Percentiles rank a stretch among this genome's conserved stretches.
phyloP scores from a whole-genome alignment of 2,329 filamentous ascomycete species.

The Ceratocystis albifundus region DNA sequence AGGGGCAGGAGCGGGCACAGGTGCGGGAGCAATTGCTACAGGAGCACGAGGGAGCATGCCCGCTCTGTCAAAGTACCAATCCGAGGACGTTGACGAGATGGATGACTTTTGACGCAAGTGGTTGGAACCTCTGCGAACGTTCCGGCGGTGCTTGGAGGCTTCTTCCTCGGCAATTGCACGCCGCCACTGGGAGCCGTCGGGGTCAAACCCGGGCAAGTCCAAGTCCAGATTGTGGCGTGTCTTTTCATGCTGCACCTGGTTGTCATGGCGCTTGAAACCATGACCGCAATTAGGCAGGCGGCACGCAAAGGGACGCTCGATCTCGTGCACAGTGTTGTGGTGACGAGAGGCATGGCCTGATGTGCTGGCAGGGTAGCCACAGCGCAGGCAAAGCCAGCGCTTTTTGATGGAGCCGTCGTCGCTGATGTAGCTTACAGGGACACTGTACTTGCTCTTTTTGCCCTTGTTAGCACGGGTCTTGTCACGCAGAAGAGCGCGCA shows the following conservation, averaged over 20 bases:
- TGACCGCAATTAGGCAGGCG: slow-evolving; percentile 13
- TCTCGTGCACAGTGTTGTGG: slow-evolving; percentile 9
- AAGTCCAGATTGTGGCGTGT: slow-evolving; percentile 15
- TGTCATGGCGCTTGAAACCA: slow-evolving; percentile 15
- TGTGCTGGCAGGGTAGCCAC: slow-evolving; percentile 9
- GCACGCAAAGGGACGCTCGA: slow-evolving; percentile 2
- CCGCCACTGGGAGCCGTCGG: neutral
- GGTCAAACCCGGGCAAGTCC: neutral
- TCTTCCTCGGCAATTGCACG: slow-evolving; percentile 6
- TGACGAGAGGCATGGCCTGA: slow-evolving; percentile 16
- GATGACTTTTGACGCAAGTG: neutral
- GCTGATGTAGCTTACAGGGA: neutral
- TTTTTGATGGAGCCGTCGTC: neutral
- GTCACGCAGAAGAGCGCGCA: neutral
- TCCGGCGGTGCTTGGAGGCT: slow-evolving; percentile 3
- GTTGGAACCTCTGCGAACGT: neutral
- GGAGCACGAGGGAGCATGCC: neutral
- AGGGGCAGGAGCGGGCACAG: neutral
- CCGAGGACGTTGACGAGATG: neutral
- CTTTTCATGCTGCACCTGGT: slow-evolving; percentile 16
- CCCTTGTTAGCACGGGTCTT: slow-evolving; percentile 11
- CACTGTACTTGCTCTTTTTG: slow-evolving; percentile 15
- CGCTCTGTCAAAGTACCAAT: neutral
- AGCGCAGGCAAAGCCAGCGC: slow-evolving; percentile 14
- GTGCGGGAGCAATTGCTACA: neutral